Conservation (phyloP, 2,329 filamentous ascomycete genomes). For the Colletotrichum lini region DNA sequence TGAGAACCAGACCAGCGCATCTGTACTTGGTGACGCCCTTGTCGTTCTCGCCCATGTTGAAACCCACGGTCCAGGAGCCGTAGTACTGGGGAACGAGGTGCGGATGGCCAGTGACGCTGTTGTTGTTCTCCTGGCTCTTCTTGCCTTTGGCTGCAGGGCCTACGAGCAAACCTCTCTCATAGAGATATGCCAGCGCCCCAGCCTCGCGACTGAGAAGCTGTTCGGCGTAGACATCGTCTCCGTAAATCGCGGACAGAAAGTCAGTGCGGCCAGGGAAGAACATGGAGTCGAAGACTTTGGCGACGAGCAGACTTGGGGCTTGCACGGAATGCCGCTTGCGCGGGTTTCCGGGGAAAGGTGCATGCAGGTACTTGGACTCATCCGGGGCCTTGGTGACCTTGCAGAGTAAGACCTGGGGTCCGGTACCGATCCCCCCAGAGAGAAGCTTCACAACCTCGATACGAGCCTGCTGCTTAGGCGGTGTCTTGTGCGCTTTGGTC, state of each 20-base stretch:
- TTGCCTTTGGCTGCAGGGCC: too few relatives aligned
- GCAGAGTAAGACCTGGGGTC: not conserved
- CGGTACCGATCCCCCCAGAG: not conserved
- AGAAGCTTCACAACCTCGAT: not conserved
- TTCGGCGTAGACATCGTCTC: not conserved
- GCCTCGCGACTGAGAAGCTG: not conserved
- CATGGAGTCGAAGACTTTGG: not conserved
- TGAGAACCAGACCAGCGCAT: not conserved
- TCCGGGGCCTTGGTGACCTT: not conserved
- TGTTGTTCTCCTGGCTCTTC: too few relatives aligned
- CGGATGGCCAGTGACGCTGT: not conserved
- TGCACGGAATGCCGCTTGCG: too few relatives aligned
- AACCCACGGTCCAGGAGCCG: not conserved
- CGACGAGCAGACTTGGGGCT: not conserved
- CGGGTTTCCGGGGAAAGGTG: not conserved
- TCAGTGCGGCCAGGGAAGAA: not conserved
- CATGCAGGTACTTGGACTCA: too few relatives aligned
- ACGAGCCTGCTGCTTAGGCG: not conserved
- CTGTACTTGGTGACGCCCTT: not conserved
- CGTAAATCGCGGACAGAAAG: too few relatives aligned
- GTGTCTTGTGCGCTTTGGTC: too few relatives aligned
- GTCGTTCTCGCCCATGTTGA: not conserved
- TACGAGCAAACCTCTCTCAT: not conserved
- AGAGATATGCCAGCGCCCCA: not conserved
- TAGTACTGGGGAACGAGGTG: not conserved